Conservation (phyloP, 2,329 filamentous ascomycete species). For the Xylaria sp. region DNA sequence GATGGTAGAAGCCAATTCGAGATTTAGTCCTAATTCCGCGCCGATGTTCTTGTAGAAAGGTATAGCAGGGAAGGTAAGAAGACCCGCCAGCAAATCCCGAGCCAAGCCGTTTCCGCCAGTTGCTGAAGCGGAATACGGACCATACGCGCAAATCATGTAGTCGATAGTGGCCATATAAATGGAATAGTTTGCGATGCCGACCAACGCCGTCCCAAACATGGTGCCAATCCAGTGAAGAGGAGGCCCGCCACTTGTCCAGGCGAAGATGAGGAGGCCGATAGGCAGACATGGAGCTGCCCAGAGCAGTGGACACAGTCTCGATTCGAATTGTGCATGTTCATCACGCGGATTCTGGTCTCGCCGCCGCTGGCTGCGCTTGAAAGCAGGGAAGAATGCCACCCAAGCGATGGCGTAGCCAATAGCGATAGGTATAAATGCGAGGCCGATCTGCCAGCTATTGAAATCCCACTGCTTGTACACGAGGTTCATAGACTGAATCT, state of each 20-base stretch:
- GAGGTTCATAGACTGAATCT: constrained; percentile 70
- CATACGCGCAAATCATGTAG: constrained; percentile 76
- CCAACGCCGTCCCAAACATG: constrained; percentile 69
- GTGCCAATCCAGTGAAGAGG: constrained; percentile 71
- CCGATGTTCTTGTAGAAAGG: constrained; percentile 65
- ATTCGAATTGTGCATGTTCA: constrained; percentile 71
- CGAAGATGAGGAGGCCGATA: constrained; percentile 73
- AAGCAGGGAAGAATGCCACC: constrained; percentile 66
- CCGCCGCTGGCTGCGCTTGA: constrained; percentile 55
- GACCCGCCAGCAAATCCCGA: constrained; percentile 72
- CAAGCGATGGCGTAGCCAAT: constrained; percentile 70
- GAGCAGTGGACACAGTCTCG: constrained; percentile 68
- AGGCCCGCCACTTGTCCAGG: constrained; percentile 65
- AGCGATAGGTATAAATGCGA: constrained; percentile 59
- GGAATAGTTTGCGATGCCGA: constrained; percentile 72
- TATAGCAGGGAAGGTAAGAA: constrained; percentile 70
- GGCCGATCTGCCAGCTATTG: constrained; percentile 52
- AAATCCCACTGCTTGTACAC: constrained; percentile 73
- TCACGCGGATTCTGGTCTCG: constrained; percentile 58
- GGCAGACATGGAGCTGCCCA: constrained; percentile 68
- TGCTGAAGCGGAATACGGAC: constrained; percentile 72
- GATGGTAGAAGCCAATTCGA: constrained; percentile 66
- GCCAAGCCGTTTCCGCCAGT: constrained; percentile 75
- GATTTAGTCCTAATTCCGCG: constrained; percentile 57
- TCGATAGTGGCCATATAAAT: constrained; percentile 77